These are phyloP conservation scores for Umbellularia californica DNA, from an alignment of 164 flowering plant genomes.

Conservation along the genomic window DNA sequence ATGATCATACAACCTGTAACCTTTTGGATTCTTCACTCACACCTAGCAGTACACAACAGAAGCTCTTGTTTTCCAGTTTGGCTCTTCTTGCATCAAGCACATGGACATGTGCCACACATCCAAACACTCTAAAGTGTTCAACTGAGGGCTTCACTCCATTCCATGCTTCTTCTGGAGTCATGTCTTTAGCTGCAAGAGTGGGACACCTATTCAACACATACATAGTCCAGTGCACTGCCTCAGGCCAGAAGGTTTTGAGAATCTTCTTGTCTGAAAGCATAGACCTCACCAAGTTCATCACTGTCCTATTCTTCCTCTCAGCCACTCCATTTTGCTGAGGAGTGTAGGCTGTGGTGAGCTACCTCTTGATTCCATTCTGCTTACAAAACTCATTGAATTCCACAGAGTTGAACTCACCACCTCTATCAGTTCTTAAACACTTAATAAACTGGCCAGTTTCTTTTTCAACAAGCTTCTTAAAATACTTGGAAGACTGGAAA, in stretches of 20 bases:
- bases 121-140: too few species aligned
- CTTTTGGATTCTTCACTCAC: constrained; percentile 11
- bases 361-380: not conserved
- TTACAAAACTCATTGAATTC: not conserved
- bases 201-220: too few species aligned
- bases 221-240: too few species aligned
- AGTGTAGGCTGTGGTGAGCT: constrained; percentile 3
- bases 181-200: too few species aligned
- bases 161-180: too few species aligned
- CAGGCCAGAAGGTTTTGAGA: too few species aligned
- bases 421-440: not conserved
- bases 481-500: too few species aligned
- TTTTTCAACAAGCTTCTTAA: not conserved
- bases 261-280: too few species aligned
- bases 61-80: not conserved
- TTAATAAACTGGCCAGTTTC: not conserved
- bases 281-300: not conserved
- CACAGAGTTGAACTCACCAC: not conserved
- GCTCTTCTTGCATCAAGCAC: not conserved
- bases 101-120: too few species aligned
- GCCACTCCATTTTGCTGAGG: not conserved
- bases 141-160: too few species aligned
- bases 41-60: not conserved
- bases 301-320: not conserved
- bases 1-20: constrained; percentile 4